Evolutionary conservation across 2,329 filamentous ascomycete species (phyloP).

Genomic region (Cordyceps cicadae): DNA sequence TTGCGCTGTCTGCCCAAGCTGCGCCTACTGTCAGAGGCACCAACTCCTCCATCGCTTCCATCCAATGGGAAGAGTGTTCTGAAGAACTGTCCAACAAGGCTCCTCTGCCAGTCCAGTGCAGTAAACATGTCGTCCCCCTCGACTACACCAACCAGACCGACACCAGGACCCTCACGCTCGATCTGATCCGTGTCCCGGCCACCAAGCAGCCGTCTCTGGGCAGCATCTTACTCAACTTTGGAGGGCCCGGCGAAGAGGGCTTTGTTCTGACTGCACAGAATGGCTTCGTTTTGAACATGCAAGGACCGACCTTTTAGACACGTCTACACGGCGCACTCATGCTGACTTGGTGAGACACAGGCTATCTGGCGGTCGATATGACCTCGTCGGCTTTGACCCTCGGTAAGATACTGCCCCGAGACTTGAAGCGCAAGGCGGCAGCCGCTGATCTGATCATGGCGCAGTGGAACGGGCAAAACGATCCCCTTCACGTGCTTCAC

Average conservation of each 20-base stretch:
- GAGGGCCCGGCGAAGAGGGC: slow-evolving; percentile 17
- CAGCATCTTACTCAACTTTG: slow-evolving; percentile 25
- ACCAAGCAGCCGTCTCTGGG: slow-evolving; percentile 18
- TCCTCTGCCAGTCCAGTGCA: slow-evolving; percentile 13
- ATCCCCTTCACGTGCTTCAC: slow-evolving; percentile 17
- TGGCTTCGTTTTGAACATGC: neutral
- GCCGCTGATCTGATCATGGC: neutral
- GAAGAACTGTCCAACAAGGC: neutral
- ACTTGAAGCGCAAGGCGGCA: too few relatives aligned
- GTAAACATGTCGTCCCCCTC: slow-evolving; percentile 13
- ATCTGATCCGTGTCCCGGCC: slow-evolving; percentile 10
- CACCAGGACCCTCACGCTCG: slow-evolving; percentile 11
- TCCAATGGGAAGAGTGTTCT: neutral
- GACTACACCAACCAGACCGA: slow-evolving; percentile 13
- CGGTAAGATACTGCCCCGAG: slow-evolving; percentile 16
- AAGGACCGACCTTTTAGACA: neutral
- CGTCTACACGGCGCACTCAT: neutral
- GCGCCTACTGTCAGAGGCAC: neutral
- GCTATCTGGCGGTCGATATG: slow-evolving; percentile 19
- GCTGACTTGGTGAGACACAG: slow-evolving; percentile 11
- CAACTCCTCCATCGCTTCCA: neutral
- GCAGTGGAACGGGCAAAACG: slow-evolving; percentile 17
- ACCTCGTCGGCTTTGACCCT: slow-evolving; percentile 22
- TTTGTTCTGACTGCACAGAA: neutral
- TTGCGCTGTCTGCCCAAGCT: neutral